Percentiles rank a stretch among this genome's conserved stretches.
phyloP scores from a whole-genome alignment of 495 filamentous ascomycete species.

The Neurospora terricola region DNA sequence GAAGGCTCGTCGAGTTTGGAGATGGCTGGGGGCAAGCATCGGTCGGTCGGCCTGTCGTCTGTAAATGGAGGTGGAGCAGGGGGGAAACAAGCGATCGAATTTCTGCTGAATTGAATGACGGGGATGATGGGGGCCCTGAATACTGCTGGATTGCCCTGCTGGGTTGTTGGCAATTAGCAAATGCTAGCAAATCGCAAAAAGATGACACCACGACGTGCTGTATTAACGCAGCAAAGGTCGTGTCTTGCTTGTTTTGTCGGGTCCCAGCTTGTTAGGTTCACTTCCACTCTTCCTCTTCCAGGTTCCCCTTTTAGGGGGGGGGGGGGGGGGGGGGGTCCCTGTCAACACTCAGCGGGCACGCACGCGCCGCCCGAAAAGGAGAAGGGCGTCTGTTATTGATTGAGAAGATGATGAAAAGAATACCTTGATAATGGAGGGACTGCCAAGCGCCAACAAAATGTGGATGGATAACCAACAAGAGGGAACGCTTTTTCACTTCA shows the following conservation, averaged over 20 bases:
- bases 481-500: neutral
- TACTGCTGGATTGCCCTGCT: neutral
- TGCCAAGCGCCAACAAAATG: neutral
- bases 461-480: neutral
- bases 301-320: neutral
- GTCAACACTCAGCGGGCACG: neutral
- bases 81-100: constrained; percentile 15
- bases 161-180: neutral
- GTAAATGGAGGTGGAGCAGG: constrained; percentile 15
- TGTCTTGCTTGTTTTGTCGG: neutral
- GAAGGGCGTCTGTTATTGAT: neutral
- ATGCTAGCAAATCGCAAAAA: neutral
- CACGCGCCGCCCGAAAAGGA: neutral
- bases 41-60: constrained; percentile 3
- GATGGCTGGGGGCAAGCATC: constrained; percentile 31
- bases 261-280: neutral
- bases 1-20: constrained; percentile 17
- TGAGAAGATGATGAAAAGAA: neutral
- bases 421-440: neutral
- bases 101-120: constrained; percentile 16
- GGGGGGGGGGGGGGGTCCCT: neutral
- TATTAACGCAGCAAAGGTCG: neutral
- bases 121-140: neutral
- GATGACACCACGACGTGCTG: neutral
- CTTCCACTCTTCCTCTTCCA: neutral